A percentile compares a stretch with the other conserved stretches of the same genome.
Evolutionary conservation across 305 asterid species (phyloP).

Genomic region (Caryopteris hybrid): DNA sequence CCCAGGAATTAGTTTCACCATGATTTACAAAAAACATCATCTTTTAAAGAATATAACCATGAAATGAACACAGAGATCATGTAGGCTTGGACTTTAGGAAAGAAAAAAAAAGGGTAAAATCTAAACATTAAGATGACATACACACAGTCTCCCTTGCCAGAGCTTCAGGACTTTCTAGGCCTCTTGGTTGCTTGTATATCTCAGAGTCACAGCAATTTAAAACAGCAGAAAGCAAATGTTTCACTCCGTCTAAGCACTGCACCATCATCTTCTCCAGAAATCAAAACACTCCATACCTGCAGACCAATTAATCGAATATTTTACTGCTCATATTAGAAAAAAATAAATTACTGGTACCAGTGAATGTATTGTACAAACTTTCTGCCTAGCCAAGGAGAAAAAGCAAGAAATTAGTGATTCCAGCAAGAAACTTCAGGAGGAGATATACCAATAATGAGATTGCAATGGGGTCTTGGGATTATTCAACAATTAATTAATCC

Average conservation of each 20-base stretch:
- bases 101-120: not conserved
- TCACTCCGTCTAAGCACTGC: conserved; percentile 66
- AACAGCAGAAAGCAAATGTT: conserved; percentile 54
- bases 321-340: not conserved
- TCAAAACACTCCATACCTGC: conserved; percentile 52
- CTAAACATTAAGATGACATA: conserved; percentile 33
- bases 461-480: not conserved
- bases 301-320: not conserved
- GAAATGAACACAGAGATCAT: not conserved
- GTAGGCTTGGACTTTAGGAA: too few species aligned
- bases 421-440: not conserved
- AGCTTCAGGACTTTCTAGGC: conserved; percentile 72
- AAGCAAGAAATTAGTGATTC: not conserved
- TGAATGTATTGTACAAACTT: not conserved
- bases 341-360: not conserved
- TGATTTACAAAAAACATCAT: not conserved
- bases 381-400: not conserved
- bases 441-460: not conserved
- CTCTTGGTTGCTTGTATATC: conserved; percentile 58
- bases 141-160: conserved; percentile 87
- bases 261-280: conserved; percentile 60
- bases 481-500: not conserved
- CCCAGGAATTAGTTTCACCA: not conserved
- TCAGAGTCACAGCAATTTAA: conserved; percentile 67
- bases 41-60: not conserved